Conservation (phyloP, 2,329 filamentous ascomycete genomes). For the Penicillium sp. region DNA sequence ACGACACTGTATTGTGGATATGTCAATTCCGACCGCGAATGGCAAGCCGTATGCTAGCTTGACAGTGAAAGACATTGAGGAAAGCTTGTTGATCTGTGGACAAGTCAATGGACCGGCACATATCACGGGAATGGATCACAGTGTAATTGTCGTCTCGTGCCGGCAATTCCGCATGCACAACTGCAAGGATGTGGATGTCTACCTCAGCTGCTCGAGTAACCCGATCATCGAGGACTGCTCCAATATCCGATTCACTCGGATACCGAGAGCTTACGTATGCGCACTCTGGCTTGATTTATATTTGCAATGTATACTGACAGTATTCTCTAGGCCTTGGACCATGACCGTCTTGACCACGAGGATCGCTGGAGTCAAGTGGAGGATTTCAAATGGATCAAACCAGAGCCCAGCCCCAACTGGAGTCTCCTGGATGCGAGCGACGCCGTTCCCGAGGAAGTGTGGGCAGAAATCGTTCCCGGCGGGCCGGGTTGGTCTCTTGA, state of each 20-base stretch:
- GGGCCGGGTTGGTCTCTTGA: slow-evolving; percentile 62
- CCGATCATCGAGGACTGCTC: slow-evolving; percentile 93
- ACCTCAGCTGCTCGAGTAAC: slow-evolving; percentile 76
- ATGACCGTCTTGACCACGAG: slow-evolving; percentile 33
- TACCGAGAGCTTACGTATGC: slow-evolving; percentile 71
- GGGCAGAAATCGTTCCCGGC: slow-evolving; percentile 68
- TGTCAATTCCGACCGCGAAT: slow-evolving; percentile 64
- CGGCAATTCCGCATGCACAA: slow-evolving; percentile 94
- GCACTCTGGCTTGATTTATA: not conserved
- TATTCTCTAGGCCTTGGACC: slow-evolving; percentile 31
- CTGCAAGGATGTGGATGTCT: slow-evolving; percentile 77
- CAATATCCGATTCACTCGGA: slow-evolving; percentile 73
- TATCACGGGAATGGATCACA: slow-evolving; percentile 72
- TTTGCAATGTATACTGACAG: slow-evolving; percentile 4
- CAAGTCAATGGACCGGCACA: slow-evolving; percentile 79
- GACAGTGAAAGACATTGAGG: slow-evolving; percentile 67
- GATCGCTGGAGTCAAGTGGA: slow-evolving; percentile 91
- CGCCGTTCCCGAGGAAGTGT: slow-evolving; percentile 63
- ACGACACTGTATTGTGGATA: slow-evolving; percentile 72
- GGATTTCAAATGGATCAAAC: slow-evolving; percentile 96
- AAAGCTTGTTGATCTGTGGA: slow-evolving; percentile 75
- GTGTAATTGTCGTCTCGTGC: slow-evolving; percentile 74
- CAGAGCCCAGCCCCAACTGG: slow-evolving; percentile 88
- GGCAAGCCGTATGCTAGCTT: slow-evolving; percentile 70
- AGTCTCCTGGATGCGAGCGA: slow-evolving; percentile 63